Conservation (phyloP, 805 yeast species). For the Isabelozyma gotoi region DNA sequence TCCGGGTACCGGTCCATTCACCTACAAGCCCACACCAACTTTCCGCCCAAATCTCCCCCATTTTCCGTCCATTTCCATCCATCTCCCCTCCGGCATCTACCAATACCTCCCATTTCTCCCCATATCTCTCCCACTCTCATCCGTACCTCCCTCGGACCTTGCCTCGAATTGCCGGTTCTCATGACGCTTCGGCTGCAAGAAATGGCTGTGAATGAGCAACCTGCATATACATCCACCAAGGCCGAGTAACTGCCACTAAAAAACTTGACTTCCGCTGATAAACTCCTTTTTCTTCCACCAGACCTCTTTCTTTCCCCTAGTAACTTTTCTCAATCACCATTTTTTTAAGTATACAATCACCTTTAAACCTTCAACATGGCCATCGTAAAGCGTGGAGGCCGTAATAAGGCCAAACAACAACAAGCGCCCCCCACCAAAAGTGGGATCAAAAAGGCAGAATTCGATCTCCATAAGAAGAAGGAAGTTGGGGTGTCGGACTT, state of each 20-base stretch:
- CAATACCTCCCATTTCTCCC: too few relatives aligned
- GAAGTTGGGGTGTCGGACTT: slow-evolving; percentile 98
- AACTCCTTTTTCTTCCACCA: background rate
- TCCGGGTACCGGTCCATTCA: too few relatives aligned
- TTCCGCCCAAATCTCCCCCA: too few relatives aligned
- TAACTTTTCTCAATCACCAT: too few relatives aligned
- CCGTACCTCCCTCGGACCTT: background rate
- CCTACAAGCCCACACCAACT: too few relatives aligned
- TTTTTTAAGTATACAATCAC: too few relatives aligned
- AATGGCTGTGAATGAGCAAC: background rate
- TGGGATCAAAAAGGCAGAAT: slow-evolving; percentile 80
- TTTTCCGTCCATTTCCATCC: too few relatives aligned
- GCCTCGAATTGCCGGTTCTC: background rate
- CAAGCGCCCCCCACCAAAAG: slow-evolving; percentile 53
- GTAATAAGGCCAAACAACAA: slow-evolving; percentile 50
- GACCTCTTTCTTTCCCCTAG: background rate
- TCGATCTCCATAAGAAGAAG: slow-evolving; percentile 82
- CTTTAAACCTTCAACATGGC: slow-evolving; percentile 52
- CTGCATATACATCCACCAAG: background rate
- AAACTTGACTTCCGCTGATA: background rate
- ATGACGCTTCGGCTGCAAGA: background rate
- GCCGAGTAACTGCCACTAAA: slow-evolving; percentile 1
- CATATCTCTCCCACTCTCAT: background rate
- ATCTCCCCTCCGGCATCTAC: too few relatives aligned
- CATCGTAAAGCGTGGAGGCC: slow-evolving; percentile 71